Percentiles rank a stretch among this genome's conserved stretches.
Evolutionary conservation across 1,284 basidiomycete species (phyloP).

Genomic region (Abortiporus biennis): DNA sequence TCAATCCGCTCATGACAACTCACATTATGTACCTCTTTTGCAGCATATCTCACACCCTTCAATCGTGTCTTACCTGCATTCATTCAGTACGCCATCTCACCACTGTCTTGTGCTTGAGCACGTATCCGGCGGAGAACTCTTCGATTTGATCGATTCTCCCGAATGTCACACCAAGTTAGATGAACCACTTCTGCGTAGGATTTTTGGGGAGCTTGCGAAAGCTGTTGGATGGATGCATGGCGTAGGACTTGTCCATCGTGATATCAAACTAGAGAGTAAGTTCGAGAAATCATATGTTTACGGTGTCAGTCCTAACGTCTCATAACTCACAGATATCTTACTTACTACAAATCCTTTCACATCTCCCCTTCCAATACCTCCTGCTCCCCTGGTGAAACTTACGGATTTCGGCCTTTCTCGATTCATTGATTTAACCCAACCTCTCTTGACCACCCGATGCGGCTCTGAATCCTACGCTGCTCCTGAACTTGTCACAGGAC

Average conservation of each 20-base stretch:
- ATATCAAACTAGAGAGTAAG: constrained; percentile 93
- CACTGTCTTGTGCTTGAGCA: constrained; percentile 82
- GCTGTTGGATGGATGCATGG: constrained; percentile 90
- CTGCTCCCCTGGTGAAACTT: constrained; percentile 72
- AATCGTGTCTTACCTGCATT: constrained; percentile 67
- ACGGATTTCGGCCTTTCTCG: constrained; percentile 90
- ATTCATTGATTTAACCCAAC: constrained; percentile 70
- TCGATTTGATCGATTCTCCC: constrained; percentile 71
- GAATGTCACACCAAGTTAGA: constrained; percentile 40
- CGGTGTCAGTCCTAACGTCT: no score
- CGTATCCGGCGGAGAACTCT: constrained; percentile 79
- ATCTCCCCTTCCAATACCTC: constrained; percentile 29
- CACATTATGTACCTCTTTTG: constrained; percentile 12
- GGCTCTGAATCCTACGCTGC: constrained; percentile 91
- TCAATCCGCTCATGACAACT: constrained; percentile 6
- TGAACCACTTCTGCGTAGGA: constrained; percentile 62
- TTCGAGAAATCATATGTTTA: no score
- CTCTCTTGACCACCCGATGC: constrained; percentile 80
- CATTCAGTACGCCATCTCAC: constrained; percentile 70
- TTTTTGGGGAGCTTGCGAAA: constrained; percentile 76
- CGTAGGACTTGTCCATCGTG: constrained; percentile 83
- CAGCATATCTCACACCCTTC: constrained; percentile 83
- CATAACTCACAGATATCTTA: constrained; percentile 53
- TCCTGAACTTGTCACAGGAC: constrained; percentile 75
- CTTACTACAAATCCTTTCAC: constrained; percentile 36